These are phyloP conservation scores for Coelastrella sp. DNA, from an alignment of 139 green algal genomes.

Conservation along the genomic window DNA sequence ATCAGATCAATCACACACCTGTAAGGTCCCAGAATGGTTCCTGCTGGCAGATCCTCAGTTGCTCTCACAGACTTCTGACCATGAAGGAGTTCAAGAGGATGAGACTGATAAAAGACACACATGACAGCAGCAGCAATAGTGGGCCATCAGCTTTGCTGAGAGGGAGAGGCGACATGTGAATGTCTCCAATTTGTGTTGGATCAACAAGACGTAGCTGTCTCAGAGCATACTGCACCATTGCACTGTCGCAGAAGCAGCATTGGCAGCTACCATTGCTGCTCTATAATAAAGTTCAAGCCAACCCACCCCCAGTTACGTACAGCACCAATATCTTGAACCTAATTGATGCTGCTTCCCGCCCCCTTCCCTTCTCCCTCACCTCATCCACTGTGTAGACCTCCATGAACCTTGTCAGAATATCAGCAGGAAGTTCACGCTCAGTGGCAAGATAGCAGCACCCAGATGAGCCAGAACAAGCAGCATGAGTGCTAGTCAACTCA, in stretches of 20 bases:
- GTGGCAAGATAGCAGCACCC: neutral
- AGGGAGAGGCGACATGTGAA: too few species aligned
- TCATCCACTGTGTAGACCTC: neutral
- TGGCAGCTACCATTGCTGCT: too few species aligned
- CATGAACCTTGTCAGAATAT: neutral
- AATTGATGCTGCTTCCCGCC: too few species aligned
- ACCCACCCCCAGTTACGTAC: too few species aligned
- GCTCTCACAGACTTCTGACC: slow-evolving; percentile 8
- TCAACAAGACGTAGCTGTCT: too few species aligned
- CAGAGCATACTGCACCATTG: too few species aligned
- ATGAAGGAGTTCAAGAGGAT: slow-evolving; percentile 17
- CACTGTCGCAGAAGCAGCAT: too few species aligned
- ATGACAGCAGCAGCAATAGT: neutral
- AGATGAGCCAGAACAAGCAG: neutral
- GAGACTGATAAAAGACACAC: neutral
- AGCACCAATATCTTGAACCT: too few species aligned
- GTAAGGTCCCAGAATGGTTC: slow-evolving; percentile 18
- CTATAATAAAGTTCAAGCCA: too few species aligned
- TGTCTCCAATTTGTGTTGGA: too few species aligned
- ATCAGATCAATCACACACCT: neutral
- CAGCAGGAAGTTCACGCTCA: neutral
- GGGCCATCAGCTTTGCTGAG: too few species aligned
- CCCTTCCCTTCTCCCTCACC: neutral
- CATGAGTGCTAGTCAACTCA: too few species aligned
- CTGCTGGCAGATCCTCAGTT: neutral